Conservation (phyloP, 2,329 filamentous ascomycete species). For the Didymella pomorum region DNA sequence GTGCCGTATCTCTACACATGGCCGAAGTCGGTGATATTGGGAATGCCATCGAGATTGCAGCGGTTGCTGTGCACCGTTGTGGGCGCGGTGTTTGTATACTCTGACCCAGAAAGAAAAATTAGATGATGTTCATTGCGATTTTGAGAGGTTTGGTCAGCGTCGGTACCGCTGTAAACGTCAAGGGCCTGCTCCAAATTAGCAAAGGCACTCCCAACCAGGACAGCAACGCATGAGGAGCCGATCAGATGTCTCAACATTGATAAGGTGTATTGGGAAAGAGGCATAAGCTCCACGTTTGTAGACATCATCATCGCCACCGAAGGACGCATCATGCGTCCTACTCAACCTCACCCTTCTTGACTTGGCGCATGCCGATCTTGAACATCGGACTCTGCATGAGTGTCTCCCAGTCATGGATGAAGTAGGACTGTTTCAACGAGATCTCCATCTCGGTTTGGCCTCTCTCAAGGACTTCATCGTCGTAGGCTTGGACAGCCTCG, state of each 20-base stretch:
- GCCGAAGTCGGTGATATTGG: slow-evolving; percentile 13
- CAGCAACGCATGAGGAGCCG: neutral
- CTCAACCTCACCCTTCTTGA: slow-evolving; percentile 20
- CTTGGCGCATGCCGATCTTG: slow-evolving; percentile 33
- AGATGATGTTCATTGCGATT: neutral
- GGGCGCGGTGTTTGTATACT: slow-evolving; percentile 11
- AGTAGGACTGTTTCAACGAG: slow-evolving; percentile 55
- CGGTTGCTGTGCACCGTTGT: slow-evolving; percentile 12
- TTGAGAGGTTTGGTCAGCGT: neutral
- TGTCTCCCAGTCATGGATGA: slow-evolving; percentile 55
- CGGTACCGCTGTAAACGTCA: neutral
- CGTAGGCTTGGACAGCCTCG: slow-evolving; percentile 36
- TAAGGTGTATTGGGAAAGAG: slow-evolving; percentile 2
- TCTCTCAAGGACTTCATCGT: slow-evolving; percentile 52
- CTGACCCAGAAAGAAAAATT: neutral
- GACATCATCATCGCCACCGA: slow-evolving; percentile 2
- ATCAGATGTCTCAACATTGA: neutral
- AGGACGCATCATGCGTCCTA: slow-evolving; percentile 8
- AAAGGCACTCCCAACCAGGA: neutral
- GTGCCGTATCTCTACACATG: slow-evolving; percentile 6
- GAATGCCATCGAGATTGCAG: slow-evolving; percentile 20
- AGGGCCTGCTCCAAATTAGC: neutral
- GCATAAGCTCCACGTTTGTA: neutral
- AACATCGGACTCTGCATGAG: slow-evolving; percentile 40
- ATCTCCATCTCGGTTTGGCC: slow-evolving; percentile 56